These are phyloP conservation scores for Eustoma russellianum DNA, from an alignment of 257 asterid genomes.

Conservation along the genomic window DNA sequence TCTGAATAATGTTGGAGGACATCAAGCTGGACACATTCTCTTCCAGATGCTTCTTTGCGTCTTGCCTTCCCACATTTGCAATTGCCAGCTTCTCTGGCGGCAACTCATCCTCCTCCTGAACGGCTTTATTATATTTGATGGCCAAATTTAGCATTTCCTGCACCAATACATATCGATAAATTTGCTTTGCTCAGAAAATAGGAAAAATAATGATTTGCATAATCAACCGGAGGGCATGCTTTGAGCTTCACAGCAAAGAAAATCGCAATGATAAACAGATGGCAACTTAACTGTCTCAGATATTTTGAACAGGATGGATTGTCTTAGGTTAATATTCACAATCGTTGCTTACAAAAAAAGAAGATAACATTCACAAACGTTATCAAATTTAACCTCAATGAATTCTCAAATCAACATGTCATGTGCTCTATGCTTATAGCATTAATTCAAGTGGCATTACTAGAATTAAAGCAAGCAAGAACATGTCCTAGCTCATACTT, in stretches of 20 bases:
- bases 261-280: too few species aligned
- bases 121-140: conserved; percentile 81
- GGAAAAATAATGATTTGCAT: not conserved
- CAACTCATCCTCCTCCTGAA: conserved; percentile 92
- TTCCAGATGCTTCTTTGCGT: conserved; percentile 94
- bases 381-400: not conserved
- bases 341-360: too few species aligned
- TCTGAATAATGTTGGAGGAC: conserved; percentile 92
- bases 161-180: conserved; percentile 4
- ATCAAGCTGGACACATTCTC: conserved; percentile 88
- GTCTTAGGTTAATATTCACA: too few species aligned
- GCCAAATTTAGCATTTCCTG: conserved; percentile 93
- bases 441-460: too few species aligned
- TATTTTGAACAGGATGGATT: not conserved
- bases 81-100: conserved; percentile 87
- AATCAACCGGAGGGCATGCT: not conserved
- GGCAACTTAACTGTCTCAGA: too few species aligned
- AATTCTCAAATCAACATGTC: too few species aligned
- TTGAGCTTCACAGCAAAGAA: not conserved
- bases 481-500: too few species aligned
- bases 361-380: too few species aligned
- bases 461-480: too few species aligned
- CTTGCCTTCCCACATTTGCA: conserved; percentile 95
- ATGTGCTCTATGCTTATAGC: too few species aligned
- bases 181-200: not conserved